Conservation (phyloP, 2,329 filamentous ascomycete genomes). For the Nakataea oryzae region DNA sequence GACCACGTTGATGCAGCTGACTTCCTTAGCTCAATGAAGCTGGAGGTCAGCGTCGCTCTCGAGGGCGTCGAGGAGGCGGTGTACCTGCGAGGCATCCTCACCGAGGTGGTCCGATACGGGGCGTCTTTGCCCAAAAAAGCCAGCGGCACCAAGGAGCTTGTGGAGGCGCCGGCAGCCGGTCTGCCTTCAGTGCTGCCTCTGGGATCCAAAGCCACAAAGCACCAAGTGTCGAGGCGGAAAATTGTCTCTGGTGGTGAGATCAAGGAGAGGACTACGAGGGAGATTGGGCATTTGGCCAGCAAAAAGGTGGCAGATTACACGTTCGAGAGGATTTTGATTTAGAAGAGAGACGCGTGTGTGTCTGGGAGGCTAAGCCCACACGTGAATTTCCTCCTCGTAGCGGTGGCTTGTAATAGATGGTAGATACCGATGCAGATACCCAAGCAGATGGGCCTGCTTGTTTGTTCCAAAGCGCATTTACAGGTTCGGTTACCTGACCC, state of each 20-base stretch:
- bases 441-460: not conserved
- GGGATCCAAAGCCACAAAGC: constrained; percentile 53
- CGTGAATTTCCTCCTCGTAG: not conserved
- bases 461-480: not conserved
- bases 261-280: constrained; percentile 55
- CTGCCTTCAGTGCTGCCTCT: constrained; percentile 53
- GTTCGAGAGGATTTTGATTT: constrained; percentile 65
- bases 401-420: not conserved
- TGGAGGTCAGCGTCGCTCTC: constrained; percentile 60
- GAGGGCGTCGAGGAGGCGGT: constrained; percentile 62
- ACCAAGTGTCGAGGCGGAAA: constrained; percentile 41
- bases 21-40: constrained; percentile 53
- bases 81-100: constrained; percentile 52
- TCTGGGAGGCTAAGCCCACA: not conserved
- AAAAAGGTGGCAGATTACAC: constrained; percentile 76
- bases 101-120: constrained; percentile 56
- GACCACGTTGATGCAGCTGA: constrained; percentile 47
- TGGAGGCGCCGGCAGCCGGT: constrained; percentile 27
- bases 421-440: not conserved
- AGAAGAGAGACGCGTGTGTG: constrained; percentile 18
- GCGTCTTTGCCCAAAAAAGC: not conserved
- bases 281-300: constrained; percentile 68
- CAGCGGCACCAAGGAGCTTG: constrained; percentile 6
- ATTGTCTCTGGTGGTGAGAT: constrained; percentile 60
- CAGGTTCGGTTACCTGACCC: too few species aligned